Conservation (phyloP, 305 asterid species). For the Fraxinus albicans region DNA sequence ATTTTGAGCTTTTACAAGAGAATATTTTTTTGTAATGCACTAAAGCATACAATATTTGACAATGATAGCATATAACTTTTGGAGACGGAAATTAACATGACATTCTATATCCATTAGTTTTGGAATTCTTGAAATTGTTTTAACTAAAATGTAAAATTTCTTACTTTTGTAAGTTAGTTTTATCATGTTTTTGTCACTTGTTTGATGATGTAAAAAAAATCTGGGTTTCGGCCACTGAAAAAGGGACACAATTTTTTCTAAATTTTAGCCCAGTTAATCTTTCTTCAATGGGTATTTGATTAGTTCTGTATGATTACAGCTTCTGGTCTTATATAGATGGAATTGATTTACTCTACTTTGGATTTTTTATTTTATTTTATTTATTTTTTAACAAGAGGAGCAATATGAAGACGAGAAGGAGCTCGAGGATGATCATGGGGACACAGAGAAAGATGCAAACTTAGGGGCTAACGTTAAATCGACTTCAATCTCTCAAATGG, state of each 20-base stretch:
- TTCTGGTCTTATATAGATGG: not conserved
- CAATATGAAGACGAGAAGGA: conserved; percentile 41
- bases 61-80: not conserved
- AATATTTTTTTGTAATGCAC: not conserved
- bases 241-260: not conserved
- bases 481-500: conserved; percentile 67
- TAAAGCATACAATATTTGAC: not conserved
- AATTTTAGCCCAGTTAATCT: not conserved
- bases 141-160: not conserved
- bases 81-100: not conserved
- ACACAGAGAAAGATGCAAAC: conserved; percentile 28
- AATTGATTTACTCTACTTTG: not conserved
- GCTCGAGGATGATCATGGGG: conserved; percentile 37
- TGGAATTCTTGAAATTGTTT: not conserved
- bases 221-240: not conserved
- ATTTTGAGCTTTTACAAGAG: not conserved
- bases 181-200: not conserved
- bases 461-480: conserved; percentile 54
- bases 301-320: not conserved
- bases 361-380: not conserved
- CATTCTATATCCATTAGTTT: not conserved
- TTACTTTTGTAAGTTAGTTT: not conserved
- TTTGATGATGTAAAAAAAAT: not conserved
- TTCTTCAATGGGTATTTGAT: not conserved
- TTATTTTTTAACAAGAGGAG: conserved; percentile 25